Evolutionary conservation across 108 stramenopile genomes (phyloP), one percentile per base, ranked within the genome.

Genomic region (Nitzschia sp.): DNA sequence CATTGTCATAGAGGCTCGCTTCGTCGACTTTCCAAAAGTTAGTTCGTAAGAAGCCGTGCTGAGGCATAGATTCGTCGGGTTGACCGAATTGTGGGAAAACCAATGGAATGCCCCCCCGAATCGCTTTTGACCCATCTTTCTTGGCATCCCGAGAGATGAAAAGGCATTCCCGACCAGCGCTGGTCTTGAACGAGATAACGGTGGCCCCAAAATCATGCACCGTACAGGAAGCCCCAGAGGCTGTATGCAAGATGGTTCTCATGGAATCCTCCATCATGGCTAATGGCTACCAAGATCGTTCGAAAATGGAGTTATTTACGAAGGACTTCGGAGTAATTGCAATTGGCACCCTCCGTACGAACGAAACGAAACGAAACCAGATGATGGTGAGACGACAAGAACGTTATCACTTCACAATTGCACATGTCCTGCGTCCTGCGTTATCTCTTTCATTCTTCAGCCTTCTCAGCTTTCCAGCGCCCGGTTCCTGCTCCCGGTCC

Each of bases 1-100:
- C 64, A 27, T 58, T 61, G 58, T 77, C 76, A 22, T 54, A 71
- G 34, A 41, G 50, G 33, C 58, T 56, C 5, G 62, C 55, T 44
- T 74, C 55, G 45, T 80, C 56, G 0, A 52, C 33, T 23, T 58
- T 80, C 92, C 92, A 93, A 26, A 60, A 65, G 41, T 93, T 93
- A 46, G 57, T 71, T 5, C 92, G 80, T 41, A 87, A 63, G 60
- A 90, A 93, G 15, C 92, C 92, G 75, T 93, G 92, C 45, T 93
- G 92, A 0, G 92, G 92, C 79, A 87, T 85, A 25, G 70, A 68
- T 22, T 77, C 72, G 58, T 86, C 83, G 0, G 86, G 83, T 50
- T 85, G 89, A 22, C 92, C 92, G 78, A 93, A 93, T 55, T 86
- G 82, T 17, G 92, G 92, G 63, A 90, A 93, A 41, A 88, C 88